Evolutionary conservation across 768 basidiomycete species (phyloP).

Genomic region (Collybiopsis confluens): DNA sequence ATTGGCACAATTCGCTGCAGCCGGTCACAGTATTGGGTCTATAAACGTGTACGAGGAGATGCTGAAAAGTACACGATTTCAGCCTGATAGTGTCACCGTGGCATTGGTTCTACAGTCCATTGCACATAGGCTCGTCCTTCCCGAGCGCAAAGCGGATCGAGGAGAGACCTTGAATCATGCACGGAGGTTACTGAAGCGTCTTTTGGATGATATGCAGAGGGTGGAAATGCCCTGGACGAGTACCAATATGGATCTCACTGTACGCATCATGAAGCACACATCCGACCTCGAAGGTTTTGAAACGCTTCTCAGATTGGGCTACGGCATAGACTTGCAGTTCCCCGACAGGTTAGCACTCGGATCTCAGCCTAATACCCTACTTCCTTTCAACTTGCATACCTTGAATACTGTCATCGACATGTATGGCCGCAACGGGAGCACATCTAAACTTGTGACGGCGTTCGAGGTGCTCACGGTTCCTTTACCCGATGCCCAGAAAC

Average conservation of each 20-base stretch:
- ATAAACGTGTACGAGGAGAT: slow-evolving; percentile 63
- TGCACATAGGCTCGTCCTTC: slow-evolving; percentile 61
- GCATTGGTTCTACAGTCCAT: slow-evolving; percentile 65
- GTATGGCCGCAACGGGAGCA: slow-evolving; percentile 54
- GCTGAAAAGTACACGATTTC: slow-evolving; percentile 29
- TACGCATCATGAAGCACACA: slow-evolving; percentile 67
- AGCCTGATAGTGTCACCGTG: slow-evolving; percentile 54
- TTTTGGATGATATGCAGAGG: slow-evolving; percentile 57
- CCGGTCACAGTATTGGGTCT: slow-evolving; percentile 63
- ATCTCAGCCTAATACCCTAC: slow-evolving; percentile 20
- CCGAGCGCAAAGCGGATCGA: slow-evolving; percentile 37
- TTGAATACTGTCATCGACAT: slow-evolving; percentile 74
- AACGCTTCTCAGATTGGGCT: slow-evolving; percentile 58
- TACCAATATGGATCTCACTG: slow-evolving; percentile 58
- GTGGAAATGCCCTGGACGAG: slow-evolving; percentile 47
- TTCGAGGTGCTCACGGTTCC: slow-evolving; percentile 80
- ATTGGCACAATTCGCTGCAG: slow-evolving; percentile 69
- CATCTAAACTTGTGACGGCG: slow-evolving; percentile 66
- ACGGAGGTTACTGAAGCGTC: slow-evolving; percentile 39
- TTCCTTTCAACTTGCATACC: slow-evolving; percentile 56
- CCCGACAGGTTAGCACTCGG: slow-evolving; percentile 66
- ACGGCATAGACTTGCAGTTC: slow-evolving; percentile 73
- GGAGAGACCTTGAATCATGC: slow-evolving; percentile 35
- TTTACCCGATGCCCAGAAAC: slow-evolving; percentile 47
- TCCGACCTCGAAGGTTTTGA: slow-evolving; percentile 54